Evolutionary conservation across 2,329 filamentous ascomycete genomes (phyloP).

Genomic region (Calonectria pseudoreteaudii): DNA sequence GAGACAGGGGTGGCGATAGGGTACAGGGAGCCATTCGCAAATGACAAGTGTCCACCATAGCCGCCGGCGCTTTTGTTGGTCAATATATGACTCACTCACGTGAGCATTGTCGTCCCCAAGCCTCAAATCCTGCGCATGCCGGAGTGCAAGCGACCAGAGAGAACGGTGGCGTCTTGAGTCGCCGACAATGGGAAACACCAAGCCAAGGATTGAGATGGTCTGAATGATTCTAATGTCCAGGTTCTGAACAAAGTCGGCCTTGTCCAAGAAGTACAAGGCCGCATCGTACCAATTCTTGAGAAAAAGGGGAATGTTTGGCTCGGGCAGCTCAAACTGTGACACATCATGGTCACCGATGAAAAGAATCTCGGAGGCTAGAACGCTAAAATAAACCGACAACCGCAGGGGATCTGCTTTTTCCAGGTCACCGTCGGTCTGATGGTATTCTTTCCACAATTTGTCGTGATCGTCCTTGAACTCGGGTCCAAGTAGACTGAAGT

Average conservation of each 20-base stretch:
- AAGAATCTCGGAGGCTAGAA: background rate
- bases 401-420: background rate
- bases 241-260: background rate
- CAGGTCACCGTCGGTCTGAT: background rate
- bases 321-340: background rate
- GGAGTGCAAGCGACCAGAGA: conserved; percentile 2
- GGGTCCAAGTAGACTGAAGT: background rate
- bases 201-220: background rate
- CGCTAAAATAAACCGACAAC: background rate
- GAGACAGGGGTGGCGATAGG: background rate
- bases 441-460: background rate
- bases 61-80: background rate
- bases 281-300: conserved; percentile 9
- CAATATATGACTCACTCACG: background rate
- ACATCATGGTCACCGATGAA: background rate
- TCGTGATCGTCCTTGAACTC: conserved; percentile 1
- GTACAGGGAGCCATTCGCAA: conserved; percentile 6
- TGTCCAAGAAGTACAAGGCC: background rate
- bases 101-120: background rate
- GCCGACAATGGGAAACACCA: background rate
- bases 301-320: background rate
- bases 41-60: conserved; percentile 10
- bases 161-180: background rate
- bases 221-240: background rate
- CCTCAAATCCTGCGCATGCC: background rate